phyloP scores from a whole-genome alignment of 768 basidiomycete genomes.

The Suillus sp. region DNA sequence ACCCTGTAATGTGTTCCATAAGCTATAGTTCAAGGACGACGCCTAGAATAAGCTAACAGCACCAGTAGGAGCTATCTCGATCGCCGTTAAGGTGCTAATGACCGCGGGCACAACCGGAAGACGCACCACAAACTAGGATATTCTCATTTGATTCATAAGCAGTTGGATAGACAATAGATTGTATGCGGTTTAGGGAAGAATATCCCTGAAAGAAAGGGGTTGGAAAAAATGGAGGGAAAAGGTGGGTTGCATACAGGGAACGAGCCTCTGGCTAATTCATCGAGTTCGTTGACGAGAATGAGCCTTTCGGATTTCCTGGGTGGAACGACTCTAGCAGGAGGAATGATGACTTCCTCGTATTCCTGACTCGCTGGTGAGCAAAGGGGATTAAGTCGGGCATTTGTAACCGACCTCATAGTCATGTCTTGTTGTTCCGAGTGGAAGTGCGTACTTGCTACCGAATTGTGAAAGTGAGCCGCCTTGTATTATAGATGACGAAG shows the following conservation, averaged over 20 bases:
- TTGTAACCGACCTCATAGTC: constrained; percentile 58
- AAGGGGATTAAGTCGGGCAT: constrained; percentile 3
- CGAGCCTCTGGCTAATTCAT: constrained; percentile 74
- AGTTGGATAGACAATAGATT: constrained; percentile 91
- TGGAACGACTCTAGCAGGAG: constrained; percentile 80
- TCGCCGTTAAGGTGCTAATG: constrained; percentile 3
- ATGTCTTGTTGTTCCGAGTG: constrained; percentile 75
- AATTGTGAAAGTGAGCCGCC: constrained; percentile 69
- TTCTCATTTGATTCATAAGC: constrained; percentile 97
- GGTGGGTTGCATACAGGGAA: constrained; percentile 65
- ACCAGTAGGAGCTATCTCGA: constrained; percentile 84
- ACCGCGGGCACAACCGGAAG: neutral
- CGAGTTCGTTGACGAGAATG: constrained; percentile 71
- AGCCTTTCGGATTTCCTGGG: constrained; percentile 70
- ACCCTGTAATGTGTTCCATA: constrained; percentile 54
- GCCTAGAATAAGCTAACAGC: constrained; percentile 59
- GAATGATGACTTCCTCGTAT: constrained; percentile 88
- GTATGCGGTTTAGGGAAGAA: constrained; percentile 84
- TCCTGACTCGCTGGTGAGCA: constrained; percentile 47
- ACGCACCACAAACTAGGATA: constrained; percentile 64
- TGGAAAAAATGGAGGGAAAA: neutral
- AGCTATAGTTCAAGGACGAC: neutral
- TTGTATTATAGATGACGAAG: constrained; percentile 57
- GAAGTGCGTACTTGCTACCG: constrained; percentile 80
- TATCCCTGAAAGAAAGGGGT: constrained; percentile 63